Evolutionary conservation across 2,329 filamentous ascomycete species (phyloP), one percentile per base, ranked within the genome.

Genomic region (Penicillium sp.): DNA sequence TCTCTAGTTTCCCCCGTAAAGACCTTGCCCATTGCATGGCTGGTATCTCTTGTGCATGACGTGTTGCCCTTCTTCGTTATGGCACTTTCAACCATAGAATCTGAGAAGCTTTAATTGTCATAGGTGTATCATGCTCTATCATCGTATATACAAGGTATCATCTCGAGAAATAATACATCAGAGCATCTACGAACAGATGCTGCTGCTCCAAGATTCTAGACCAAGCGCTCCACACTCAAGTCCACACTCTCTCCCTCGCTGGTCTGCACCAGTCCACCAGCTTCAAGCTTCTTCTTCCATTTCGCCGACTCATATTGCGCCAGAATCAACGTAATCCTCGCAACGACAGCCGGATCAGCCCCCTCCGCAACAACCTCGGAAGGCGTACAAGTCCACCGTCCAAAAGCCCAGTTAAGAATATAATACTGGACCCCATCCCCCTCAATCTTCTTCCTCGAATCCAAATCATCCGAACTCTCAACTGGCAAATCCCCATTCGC

Each of bases 371-470:
- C 63, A 14, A 84, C 73, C 1, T 61, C 56, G 2, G 66, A 69
- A 5, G 81, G 77, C 1, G 90, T 95, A 64, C 92, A 95, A 0
- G 84, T 95, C 92, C 93, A 99, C 27, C 93, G 80, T 0, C 90
- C 90, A 72, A 99, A 99, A 0, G 93, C 93, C 93, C 93, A 99
- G 69, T 99, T 99, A 52, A 99, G 79, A 37, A 99, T 95, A 66
- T 93, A 96, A 47, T 88, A 78, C 13, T 71, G 69, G 16, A 69
- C 64, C 2, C 69, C 71, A 1, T 43, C 12, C 1, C 49, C 47
- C 19, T 55, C 44, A 1, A 9, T 82, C 7, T 37, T 46, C 16
- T 51, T 28, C 34, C 57, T 53, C 8, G 64, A 58, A 12, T 64
- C 58, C 6, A 68, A 59, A 41, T 72, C 65, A 13, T 77, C 74